phyloP scores from a whole-genome alignment of 179 eudicot species.

The Actinidia chinensis region DNA sequence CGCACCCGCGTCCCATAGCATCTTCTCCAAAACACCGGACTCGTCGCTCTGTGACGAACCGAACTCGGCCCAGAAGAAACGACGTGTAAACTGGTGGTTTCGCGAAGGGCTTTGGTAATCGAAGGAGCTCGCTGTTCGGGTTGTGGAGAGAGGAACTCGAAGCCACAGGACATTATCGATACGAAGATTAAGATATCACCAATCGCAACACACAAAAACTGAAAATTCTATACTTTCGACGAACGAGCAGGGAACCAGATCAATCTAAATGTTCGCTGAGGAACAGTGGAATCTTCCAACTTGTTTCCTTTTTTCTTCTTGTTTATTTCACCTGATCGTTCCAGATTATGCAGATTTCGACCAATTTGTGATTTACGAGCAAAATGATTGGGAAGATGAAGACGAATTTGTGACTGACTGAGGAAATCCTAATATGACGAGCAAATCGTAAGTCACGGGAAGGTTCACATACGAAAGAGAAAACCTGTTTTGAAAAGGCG shows the following conservation, averaged over 20 bases:
- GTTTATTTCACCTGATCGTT: background rate
- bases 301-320: background rate
- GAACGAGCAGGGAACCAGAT: background rate
- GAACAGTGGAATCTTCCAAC: background rate
- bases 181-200: too few species aligned
- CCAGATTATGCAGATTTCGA: background rate
- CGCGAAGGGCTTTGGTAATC: slow-evolving; percentile 17
- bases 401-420: too few species aligned
- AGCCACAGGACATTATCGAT: slow-evolving; percentile 34
- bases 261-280: background rate
- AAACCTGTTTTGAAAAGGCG: too few species aligned
- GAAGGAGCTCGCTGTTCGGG: slow-evolving; percentile 20
- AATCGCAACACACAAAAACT: background rate
- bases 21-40: slow-evolving; percentile 37
- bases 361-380: too few species aligned
- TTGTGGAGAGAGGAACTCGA: slow-evolving; percentile 44
- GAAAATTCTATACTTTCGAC: background rate
- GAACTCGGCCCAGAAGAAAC: slow-evolving; percentile 29
- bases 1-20: slow-evolving; percentile 33
- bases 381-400: too few species aligned
- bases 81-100: too few species aligned
- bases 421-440: too few species aligned
- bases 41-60: slow-evolving; percentile 20
- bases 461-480: too few species aligned
- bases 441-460: too few species aligned